Base-by-base conservation (phyloP, 371 early-diverging fungal species). In the Mortierella sp. region DNA sequence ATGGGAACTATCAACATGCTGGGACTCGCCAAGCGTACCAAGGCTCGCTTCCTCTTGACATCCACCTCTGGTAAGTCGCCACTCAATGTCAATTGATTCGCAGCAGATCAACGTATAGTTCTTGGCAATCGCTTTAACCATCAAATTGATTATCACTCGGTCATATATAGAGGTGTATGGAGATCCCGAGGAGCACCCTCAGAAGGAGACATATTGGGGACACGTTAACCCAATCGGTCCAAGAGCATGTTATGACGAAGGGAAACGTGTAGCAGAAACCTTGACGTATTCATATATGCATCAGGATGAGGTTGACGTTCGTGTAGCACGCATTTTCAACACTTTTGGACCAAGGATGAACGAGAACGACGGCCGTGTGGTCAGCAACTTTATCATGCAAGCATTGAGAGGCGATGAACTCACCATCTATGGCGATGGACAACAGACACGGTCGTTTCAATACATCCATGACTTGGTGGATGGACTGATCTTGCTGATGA, bases 1-100 rank as follows among this genome's bases (percentile, higher is more conserved):
- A 88, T 93, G 89, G 95, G 95, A 2, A 94, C 94, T 3, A 91
- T 93, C 64, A 95, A 95, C 76, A 94, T 95, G 94, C 82, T 95
- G 41, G 93, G 93, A n/a, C 80, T 95, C 31, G 94, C 94, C 26
- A 94, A 93, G 67, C 86, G 93, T 10, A 88, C 88, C 34, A 92
- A 93, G 45, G 94, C 94, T 16, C 82, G 93, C 6, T 92, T 94
- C 67, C 78, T 95, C 41, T 72, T 94, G 28, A 89, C 94, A 5
- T 93, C 93, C 0, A 94, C 94, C 16, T 95, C 95, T 16, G 94
- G 94, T 91, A 81, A 12, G 56, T 60, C 38, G 14, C 42, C 19
- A 21, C 6, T 45, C 46, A 45, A 45, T 46, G 6, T 19, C 46
- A 46, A n/a, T n/a, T n/a, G n/a, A n/a, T n/a, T n/a, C n/a, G n/a